Evolutionary conservation across 78 protist genomes (phyloP), one percentile per base, ranked within the genome.

Genomic region (Emiliania huxleyi): DNA sequence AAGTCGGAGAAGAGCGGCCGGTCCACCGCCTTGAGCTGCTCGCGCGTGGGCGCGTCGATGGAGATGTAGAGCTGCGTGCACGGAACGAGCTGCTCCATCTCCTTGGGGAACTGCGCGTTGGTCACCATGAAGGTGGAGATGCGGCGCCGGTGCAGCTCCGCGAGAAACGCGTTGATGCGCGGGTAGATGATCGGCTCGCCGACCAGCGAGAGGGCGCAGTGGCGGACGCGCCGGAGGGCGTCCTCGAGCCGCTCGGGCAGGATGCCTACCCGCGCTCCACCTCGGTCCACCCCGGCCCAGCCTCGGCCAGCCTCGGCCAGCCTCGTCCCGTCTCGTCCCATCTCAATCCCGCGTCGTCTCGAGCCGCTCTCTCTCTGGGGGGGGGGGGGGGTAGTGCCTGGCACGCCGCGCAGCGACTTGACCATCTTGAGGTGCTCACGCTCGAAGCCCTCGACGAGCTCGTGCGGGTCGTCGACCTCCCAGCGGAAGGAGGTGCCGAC

Each of bases 161-260:
- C 48, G 29, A 97, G 3, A 48, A 96, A 85, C 21, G 22, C 91
- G 91, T 94, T 94, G 96, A 98, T 95, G 88, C 90, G 38, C 2
- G 99, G 99, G 95, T 98, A 98, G 56, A 91, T 84, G 75, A 97
- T 92, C 49, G 98, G 98, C 94, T 98, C 99, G 5, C 99, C 99
- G 42, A 98, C 98, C 23, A 98, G 94, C 2, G 98, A 96, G 52
- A 98, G 95, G 0, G 99, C 99, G 88, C 96, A 94, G 93, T 98
- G 98, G 5, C 93, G 56, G 22, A 91, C 21, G 52, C 83, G 49
- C 5, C 29, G 85, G 43, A 62, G n/a, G n/a, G 75, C 97, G 42
- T 95, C 97, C 52, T 87, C 93, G 42, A 87, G n/a, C 22, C 95
- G 84, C 42, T 92, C 96, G 2, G 91, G 95, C 33, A 46, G 35